Evolutionary conservation across 139 green algal species (phyloP).

Genomic region (Micromonas pusilla): DNA sequence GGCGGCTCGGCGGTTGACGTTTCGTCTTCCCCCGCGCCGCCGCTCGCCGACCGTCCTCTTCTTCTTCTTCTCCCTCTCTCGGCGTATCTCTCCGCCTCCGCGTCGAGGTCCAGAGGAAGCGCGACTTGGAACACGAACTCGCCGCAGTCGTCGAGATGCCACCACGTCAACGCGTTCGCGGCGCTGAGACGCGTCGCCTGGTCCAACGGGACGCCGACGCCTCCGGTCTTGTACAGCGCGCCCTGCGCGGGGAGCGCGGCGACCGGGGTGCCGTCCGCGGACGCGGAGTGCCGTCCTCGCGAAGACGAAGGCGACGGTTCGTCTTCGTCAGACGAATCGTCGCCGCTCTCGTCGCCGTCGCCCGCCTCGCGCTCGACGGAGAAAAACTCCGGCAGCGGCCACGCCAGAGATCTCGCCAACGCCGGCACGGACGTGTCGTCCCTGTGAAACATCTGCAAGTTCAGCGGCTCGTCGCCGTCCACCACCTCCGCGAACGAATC

Average conservation of each 20-base stretch:
- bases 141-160: constrained; percentile 35
- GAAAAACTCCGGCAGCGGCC: constrained; percentile 17
- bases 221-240: background rate
- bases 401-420: background rate
- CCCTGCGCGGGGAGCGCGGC: background rate
- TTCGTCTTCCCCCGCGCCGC: no score
- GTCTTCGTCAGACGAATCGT: background rate
- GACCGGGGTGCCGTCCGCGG: background rate
- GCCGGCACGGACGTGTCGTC: background rate
- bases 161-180: constrained; percentile 30
- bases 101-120: background rate
- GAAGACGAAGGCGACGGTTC: background rate
- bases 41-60: background rate
- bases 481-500: constrained; percentile 18
- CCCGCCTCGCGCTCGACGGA: background rate
- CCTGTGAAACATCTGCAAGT: constrained; percentile 36
- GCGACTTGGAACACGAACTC: constrained; percentile 33
- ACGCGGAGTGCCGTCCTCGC: background rate
- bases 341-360: background rate
- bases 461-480: constrained; percentile 1
- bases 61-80: background rate
- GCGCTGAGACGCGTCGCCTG: constrained; percentile 27
- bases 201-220: constrained; percentile 6
- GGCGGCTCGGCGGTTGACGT: background rate
- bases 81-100: background rate